A percentile compares a stretch with the other conserved stretches of the same genome.
These are phyloP conservation scores for Eudorina sp. DNA, from an alignment of 139 green algal genomes.

Conservation along the genomic window DNA sequence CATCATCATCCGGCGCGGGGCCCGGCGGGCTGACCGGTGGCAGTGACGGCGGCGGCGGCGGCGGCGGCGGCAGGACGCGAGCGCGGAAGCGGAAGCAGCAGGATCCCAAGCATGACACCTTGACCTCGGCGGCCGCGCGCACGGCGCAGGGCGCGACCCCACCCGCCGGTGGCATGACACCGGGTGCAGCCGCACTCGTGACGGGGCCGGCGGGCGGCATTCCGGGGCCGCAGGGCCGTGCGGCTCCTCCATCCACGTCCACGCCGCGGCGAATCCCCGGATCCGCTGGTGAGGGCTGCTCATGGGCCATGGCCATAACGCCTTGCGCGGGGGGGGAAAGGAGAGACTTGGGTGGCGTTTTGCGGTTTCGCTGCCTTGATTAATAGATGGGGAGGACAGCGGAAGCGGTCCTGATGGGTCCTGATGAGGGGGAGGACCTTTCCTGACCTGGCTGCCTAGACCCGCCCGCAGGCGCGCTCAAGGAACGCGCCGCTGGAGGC, in stretches of 20 bases:
- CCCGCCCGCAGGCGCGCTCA: not conserved
- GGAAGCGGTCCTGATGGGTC: too few relatives aligned
- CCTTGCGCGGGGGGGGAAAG: too few relatives aligned
- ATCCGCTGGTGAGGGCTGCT: not conserved
- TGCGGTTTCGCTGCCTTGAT: too few relatives aligned
- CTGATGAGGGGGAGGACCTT: too few relatives aligned
- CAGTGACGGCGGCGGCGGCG: not conserved
- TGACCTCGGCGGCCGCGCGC: not conserved
- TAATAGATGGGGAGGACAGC: too few relatives aligned
- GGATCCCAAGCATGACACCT: conserved; percentile 1
- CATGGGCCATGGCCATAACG: too few relatives aligned
- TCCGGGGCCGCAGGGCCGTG: not conserved
- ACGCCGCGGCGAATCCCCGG: not conserved
- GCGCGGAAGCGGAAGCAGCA: conserved; percentile 45
- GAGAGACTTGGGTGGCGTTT: too few relatives aligned
- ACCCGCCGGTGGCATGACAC: not conserved
- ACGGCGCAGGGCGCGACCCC: not conserved
- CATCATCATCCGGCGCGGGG: too few relatives aligned
- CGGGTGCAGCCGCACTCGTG: not conserved
- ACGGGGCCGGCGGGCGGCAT: not conserved
- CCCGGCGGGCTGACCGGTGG: too few relatives aligned
- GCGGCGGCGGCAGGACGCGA: not conserved
- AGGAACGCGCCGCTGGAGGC: not conserved
- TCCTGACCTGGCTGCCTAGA: too few relatives aligned
- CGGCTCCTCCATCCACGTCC: too few relatives aligned